phyloP scores from a whole-genome alignment of 495 filamentous ascomycete species.

The Penicillium odoratum region DNA sequence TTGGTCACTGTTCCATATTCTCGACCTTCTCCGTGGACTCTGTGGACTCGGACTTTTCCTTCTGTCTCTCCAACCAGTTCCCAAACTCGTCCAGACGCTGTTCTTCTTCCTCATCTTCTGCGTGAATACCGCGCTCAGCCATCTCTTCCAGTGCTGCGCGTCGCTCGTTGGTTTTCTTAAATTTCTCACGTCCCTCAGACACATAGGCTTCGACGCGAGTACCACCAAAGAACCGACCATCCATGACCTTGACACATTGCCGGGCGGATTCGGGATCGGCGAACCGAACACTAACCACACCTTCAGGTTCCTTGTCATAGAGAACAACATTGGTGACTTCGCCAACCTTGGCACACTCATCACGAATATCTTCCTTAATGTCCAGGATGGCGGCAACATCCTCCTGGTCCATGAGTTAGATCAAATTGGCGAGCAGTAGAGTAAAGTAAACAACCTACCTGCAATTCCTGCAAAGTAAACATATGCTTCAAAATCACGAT shows the following conservation, averaged over 20 bases:
- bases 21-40: conserved; percentile 18
- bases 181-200: conserved; percentile 72
- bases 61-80: conserved; percentile 50
- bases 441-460: conserved; percentile 37
- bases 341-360: conserved; percentile 85
- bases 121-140: conserved; percentile 44
- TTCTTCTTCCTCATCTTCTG: conserved; percentile 45
- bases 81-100: conserved; percentile 56
- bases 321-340: conserved; percentile 87
- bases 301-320: conserved; percentile 84
- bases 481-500: conserved; percentile 88
- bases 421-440: neutral
- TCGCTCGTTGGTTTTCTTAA: conserved; percentile 63
- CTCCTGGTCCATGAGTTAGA: conserved; percentile 49
- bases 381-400: conserved; percentile 83
- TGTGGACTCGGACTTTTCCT: conserved; percentile 7
- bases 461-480: conserved; percentile 86
- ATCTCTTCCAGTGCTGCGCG: conserved; percentile 44
- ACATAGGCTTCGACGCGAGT: conserved; percentile 76
- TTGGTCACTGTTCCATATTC: conserved; percentile 23
- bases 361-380: conserved; percentile 90
- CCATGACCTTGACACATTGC: conserved; percentile 75
- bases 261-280: conserved; percentile 64
- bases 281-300: conserved; percentile 84
- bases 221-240: conserved; percentile 76